A percentile compares a stretch with the other conserved stretches of the same genome.
These are phyloP conservation scores for Microdochium bolleyi DNA, from an alignment of 2,329 filamentous ascomycete species.

Conservation along the genomic window DNA sequence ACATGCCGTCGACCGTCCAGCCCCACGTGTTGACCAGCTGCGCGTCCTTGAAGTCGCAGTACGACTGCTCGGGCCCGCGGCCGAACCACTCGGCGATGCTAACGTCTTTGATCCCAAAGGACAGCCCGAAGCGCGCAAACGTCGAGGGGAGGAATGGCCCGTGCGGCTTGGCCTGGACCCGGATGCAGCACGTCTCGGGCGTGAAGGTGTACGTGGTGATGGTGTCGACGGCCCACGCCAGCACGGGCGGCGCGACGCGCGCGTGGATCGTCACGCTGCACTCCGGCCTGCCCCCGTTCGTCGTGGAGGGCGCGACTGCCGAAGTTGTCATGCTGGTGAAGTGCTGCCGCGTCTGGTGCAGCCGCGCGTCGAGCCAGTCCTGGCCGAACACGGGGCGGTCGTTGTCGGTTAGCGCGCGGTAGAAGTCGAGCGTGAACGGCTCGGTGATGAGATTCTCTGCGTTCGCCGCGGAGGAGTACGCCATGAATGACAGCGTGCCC, in stretches of 20 bases:
- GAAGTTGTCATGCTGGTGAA: constrained; percentile 22
- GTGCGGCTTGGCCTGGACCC: constrained; percentile 36
- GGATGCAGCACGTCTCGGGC: constrained; percentile 37
- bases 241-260: constrained; percentile 52
- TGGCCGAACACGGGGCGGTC: constrained; percentile 48
- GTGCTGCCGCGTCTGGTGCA: constrained; percentile 38
- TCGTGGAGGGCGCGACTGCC: constrained; percentile 6
- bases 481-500: constrained; percentile 34
- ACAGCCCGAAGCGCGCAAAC: constrained; percentile 56
- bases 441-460: constrained; percentile 31
- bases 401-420: constrained; percentile 60
- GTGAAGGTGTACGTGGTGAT: constrained; percentile 48
- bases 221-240: constrained; percentile 50
- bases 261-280: constrained; percentile 36
- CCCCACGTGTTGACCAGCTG: constrained; percentile 50
- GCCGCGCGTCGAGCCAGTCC: constrained; percentile 43
- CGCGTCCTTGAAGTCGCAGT: constrained; percentile 56
- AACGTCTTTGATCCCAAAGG: constrained; percentile 30
- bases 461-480: constrained; percentile 16
- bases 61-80: constrained; percentile 58
- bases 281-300: constrained; percentile 16
- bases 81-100: constrained; percentile 53
- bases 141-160: constrained; percentile 44
- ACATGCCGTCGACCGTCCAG: constrained; percentile 39
- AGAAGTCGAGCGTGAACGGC: constrained; percentile 44